phyloP scores from a whole-genome alignment of 768 basidiomycete species.

The Termitomyces sp. region DNA sequence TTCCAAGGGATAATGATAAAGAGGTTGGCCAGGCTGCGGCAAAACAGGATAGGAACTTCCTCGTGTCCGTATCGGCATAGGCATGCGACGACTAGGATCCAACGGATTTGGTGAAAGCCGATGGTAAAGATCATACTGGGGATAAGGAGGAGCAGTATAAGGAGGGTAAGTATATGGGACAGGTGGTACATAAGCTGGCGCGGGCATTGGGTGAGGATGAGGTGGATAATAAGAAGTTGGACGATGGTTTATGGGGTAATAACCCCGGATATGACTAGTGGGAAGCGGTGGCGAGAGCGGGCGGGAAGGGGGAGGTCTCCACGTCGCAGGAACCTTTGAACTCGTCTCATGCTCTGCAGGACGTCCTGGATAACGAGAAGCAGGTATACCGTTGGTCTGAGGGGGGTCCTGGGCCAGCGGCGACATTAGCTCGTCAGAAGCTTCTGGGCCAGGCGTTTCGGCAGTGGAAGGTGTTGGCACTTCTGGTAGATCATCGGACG shows the following conservation, averaged over 20 bases:
- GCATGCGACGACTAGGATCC: conserved; percentile 5
- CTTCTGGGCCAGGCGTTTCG: conserved; percentile 13
- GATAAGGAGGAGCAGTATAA: conserved; percentile 13
- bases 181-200: conserved; percentile 4
- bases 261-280: conserved; percentile 9
- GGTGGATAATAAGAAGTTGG: conserved; percentile 6
- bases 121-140: conserved; percentile 11
- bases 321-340: conserved; percentile 1
- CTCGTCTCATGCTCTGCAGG: not conserved
- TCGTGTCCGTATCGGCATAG: conserved; percentile 5
- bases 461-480: conserved; percentile 15
- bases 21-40: conserved; percentile 6
- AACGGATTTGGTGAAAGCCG: conserved; percentile 7
- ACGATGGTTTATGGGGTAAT: conserved; percentile 8
- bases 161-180: conserved; percentile 14
- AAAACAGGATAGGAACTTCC: conserved; percentile 18
- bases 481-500: conserved; percentile 18
- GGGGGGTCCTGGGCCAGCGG: conserved; percentile 11
- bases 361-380: conserved; percentile 1
- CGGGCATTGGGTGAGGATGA: conserved; percentile 7
- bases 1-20: conserved; percentile 16
- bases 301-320: not conserved
- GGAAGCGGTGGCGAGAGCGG: conserved; percentile 3
- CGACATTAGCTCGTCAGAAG: conserved; percentile 17
- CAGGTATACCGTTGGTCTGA: conserved; percentile 1